Evolutionary conservation across 768 basidiomycete genomes (phyloP).

Genomic region (Hypholoma sublateritium): DNA sequence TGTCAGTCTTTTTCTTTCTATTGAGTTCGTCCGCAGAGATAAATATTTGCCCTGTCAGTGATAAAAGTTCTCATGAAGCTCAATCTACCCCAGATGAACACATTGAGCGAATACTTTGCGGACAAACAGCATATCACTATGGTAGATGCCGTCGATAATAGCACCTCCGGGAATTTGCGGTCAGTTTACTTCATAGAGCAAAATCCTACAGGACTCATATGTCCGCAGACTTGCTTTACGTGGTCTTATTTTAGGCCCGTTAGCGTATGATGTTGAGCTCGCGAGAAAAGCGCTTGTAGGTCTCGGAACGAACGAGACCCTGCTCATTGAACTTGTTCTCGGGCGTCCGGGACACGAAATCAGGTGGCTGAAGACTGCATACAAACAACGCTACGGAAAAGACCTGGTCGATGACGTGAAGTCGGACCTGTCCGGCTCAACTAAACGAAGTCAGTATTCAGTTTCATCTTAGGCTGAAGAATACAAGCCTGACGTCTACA

Average conservation of each 20-base stretch:
- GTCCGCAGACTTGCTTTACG: slow-evolving; percentile 25
- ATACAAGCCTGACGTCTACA: background rate
- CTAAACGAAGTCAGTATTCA: slow-evolving; percentile 28
- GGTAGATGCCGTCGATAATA: slow-evolving; percentile 24
- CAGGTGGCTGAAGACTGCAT: slow-evolving; percentile 29
- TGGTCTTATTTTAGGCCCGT: slow-evolving; percentile 36
- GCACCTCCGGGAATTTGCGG: background rate
- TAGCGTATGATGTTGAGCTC: slow-evolving; percentile 40
- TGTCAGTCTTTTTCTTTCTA: slow-evolving; percentile 19
- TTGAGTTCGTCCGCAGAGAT: background rate
- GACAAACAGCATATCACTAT: slow-evolving; percentile 30
- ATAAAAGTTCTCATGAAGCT: slow-evolving; percentile 27
- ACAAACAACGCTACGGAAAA: slow-evolving; percentile 26
- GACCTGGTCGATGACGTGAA: slow-evolving; percentile 30
- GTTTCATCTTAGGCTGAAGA: background rate
- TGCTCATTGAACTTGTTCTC: slow-evolving; percentile 41
- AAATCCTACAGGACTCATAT: background rate
- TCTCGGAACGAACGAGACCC: slow-evolving; percentile 32
- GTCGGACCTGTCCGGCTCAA: slow-evolving; percentile 31
- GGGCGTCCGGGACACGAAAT: slow-evolving; percentile 36
- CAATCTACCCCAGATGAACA: slow-evolving; percentile 34
- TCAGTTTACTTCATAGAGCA: background rate
- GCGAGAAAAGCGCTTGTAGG: slow-evolving; percentile 29
- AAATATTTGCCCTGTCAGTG: slow-evolving; percentile 21
- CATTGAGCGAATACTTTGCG: slow-evolving; percentile 31